Evolutionary conservation across 2,329 filamentous ascomycete genomes (phyloP).

Genomic region (Keithomyces neogunnii): DNA sequence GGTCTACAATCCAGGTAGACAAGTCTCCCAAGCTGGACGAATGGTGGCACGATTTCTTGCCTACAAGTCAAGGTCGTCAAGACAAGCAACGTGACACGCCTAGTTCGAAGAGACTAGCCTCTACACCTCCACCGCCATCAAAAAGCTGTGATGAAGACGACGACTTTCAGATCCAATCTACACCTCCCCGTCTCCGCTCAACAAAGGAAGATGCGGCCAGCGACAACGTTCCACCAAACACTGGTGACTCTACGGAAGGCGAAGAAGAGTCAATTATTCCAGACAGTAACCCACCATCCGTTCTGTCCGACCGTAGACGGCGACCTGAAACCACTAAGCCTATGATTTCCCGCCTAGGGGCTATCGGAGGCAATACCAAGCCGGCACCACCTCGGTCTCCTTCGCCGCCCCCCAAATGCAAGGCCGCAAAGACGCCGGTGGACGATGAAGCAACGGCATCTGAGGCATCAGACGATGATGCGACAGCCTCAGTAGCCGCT

Average conservation of each 20-base stretch:
- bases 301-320: slow-evolving; percentile 9
- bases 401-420: slow-evolving; percentile 6
- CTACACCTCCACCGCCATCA: slow-evolving; percentile 1
- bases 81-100: slow-evolving; percentile 9
- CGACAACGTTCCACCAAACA: slow-evolving; percentile 9
- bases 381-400: slow-evolving; percentile 16
- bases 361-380: slow-evolving; percentile 25
- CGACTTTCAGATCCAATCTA: slow-evolving; percentile 43
- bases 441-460: slow-evolving; percentile 36
- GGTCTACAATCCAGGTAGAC: slow-evolving; percentile 19
- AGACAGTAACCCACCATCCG: slow-evolving; percentile 11
- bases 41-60: slow-evolving; percentile 41
- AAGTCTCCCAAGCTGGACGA: slow-evolving; percentile 29
- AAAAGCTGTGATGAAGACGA: slow-evolving; percentile 31
- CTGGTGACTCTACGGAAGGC: slow-evolving; percentile 25
- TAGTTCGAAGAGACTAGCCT: background rate
- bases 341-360: slow-evolving; percentile 21
- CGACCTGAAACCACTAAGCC: slow-evolving; percentile 12
- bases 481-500: slow-evolving; percentile 15
- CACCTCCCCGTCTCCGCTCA: slow-evolving; percentile 30
- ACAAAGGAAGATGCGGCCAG: slow-evolving; percentile 14
- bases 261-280: slow-evolving; percentile 16
- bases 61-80: slow-evolving; percentile 16
- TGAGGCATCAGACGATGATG: slow-evolving; percentile 26
- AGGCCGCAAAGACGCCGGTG: slow-evolving; percentile 4